These are phyloP conservation scores for Schwanniomyces pseudopolymorphus DNA, from an alignment of 805 yeast genomes.

Conservation along the genomic window DNA sequence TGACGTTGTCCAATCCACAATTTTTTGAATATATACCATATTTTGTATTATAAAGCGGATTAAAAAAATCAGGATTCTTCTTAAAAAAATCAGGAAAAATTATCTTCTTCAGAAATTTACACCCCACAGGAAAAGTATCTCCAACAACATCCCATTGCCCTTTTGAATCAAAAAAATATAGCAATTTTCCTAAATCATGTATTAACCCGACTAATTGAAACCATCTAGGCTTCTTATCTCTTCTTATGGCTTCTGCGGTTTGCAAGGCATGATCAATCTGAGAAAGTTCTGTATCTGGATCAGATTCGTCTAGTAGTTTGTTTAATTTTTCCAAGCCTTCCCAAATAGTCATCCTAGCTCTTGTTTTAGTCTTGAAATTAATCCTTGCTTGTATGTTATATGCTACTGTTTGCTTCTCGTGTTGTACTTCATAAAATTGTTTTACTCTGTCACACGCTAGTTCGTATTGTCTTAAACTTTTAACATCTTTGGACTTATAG, in stretches of 20 bases:
- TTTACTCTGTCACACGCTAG: slow-evolving; percentile 68
- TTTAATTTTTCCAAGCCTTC: slow-evolving; percentile 64
- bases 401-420: slow-evolving; percentile 67
- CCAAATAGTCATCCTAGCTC: slow-evolving; percentile 73
- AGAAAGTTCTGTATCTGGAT: slow-evolving; percentile 72
- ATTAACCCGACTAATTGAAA: slow-evolving; percentile 72
- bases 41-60: slow-evolving; percentile 65
- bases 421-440: slow-evolving; percentile 66
- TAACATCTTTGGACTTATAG: slow-evolving; percentile 33
- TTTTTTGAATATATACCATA: slow-evolving; percentile 63
- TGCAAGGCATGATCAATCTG: slow-evolving; percentile 76
- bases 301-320: slow-evolving; percentile 65
- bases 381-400: slow-evolving; percentile 70
- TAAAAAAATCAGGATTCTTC: slow-evolving; percentile 57
- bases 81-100: slow-evolving; percentile 62
- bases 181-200: slow-evolving; percentile 68
- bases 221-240: slow-evolving; percentile 71
- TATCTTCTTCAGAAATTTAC: slow-evolving; percentile 58
- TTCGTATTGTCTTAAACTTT: slow-evolving; percentile 62
- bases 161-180: slow-evolving; percentile 67
- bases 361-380: slow-evolving; percentile 63
- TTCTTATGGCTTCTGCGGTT: slow-evolving; percentile 71
- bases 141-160: slow-evolving; percentile 86
- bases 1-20: slow-evolving; percentile 68
- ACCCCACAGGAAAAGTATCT: slow-evolving; percentile 76